These are phyloP conservation scores for Boletus mariae DNA, from an alignment of 1,284 basidiomycete species.

Conservation along the genomic window DNA sequence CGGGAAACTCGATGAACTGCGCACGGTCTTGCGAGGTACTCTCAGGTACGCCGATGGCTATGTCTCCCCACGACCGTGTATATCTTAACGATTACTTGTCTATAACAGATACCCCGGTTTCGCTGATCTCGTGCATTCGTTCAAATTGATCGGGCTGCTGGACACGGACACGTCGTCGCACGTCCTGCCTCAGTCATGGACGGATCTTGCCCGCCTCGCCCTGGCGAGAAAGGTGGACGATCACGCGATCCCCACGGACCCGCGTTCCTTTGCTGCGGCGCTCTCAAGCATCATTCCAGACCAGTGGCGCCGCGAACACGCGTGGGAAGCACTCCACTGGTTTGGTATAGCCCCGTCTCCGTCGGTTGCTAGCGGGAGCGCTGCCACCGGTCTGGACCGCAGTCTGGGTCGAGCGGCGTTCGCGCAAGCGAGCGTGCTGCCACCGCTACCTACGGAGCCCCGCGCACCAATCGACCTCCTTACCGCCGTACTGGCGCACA, in stretches of 20 bases:
- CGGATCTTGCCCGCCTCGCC: conserved; percentile 39
- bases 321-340: conserved; percentile 58
- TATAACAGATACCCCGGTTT: conserved; percentile 81
- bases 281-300: conserved; percentile 39
- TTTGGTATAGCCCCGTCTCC: conserved; percentile 37
- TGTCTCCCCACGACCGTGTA: background rate
- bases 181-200: conserved; percentile 46
- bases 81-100: background rate
- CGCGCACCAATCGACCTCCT: conserved; percentile 75
- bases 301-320: conserved; percentile 32
- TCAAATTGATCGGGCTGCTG: conserved; percentile 74
- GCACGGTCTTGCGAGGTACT: conserved; percentile 83
- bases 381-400: background rate
- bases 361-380: background rate
- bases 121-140: conserved; percentile 69
- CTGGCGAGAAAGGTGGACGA: conserved; percentile 30
- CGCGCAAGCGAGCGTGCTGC: background rate
- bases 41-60: conserved; percentile 54
- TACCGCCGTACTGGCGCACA: conserved; percentile 70
- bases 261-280: conserved; percentile 36
- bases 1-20: conserved; percentile 44
- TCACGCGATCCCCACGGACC: conserved; percentile 31
- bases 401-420: background rate
- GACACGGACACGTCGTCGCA: conserved; percentile 35
- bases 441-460: conserved; percentile 45